Conservation (phyloP, 495 filamentous ascomycete genomes). For the Talaromyces proteolyticus region DNA sequence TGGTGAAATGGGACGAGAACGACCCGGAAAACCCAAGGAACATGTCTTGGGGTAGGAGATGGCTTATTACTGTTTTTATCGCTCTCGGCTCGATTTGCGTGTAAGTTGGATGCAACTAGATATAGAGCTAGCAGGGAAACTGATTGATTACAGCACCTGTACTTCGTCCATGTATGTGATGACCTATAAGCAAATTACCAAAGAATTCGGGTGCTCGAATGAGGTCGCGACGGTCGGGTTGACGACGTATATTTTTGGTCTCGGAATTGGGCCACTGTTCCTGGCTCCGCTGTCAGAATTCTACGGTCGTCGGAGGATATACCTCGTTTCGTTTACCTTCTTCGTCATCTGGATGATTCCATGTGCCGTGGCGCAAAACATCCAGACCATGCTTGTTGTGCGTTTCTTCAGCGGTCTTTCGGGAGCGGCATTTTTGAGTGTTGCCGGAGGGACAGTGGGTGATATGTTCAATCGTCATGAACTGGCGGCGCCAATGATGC, state of each 20-base stretch:
- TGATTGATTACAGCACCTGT: slow-evolving; percentile 57
- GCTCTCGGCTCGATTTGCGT: slow-evolving; percentile 73
- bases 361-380: slow-evolving; percentile 79
- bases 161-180: slow-evolving; percentile 84
- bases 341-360: slow-evolving; percentile 88
- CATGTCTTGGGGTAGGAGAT: slow-evolving; percentile 61
- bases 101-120: slow-evolving; percentile 48
- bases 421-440: slow-evolving; percentile 82
- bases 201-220: slow-evolving; percentile 65
- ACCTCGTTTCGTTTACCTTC: slow-evolving; percentile 67
- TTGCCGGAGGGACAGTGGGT: slow-evolving; percentile 86
- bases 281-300: slow-evolving; percentile 69
- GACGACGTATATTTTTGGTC: slow-evolving; percentile 73
- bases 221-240: slow-evolving; percentile 74
- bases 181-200: slow-evolving; percentile 75
- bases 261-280: slow-evolving; percentile 64
- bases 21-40: slow-evolving; percentile 71
- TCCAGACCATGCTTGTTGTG: slow-evolving; percentile 72
- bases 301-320: slow-evolving; percentile 82
- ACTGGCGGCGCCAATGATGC: slow-evolving; percentile 71
- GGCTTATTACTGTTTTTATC: slow-evolving; percentile 72
- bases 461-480: slow-evolving; percentile 77
- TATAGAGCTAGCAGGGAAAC: neutral
- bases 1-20: slow-evolving; percentile 66
- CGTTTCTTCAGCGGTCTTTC: slow-evolving; percentile 83